Conservation (phyloP, 768 basidiomycete species). For the Tricholoma hemisulphureum region DNA sequence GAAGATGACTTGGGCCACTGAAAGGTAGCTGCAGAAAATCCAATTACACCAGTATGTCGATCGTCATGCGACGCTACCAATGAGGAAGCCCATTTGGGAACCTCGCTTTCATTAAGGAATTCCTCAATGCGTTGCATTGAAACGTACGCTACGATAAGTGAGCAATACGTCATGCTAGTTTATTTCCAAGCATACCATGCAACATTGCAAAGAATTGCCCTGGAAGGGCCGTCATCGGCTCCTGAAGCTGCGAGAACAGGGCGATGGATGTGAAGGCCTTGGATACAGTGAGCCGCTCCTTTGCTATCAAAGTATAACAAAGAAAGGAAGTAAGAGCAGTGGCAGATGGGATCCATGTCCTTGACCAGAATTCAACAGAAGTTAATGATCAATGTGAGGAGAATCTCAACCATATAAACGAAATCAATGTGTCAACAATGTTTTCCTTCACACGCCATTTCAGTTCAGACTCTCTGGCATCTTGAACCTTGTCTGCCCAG, state of each 20-base stretch:
- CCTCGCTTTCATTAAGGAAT: slow-evolving; percentile 72
- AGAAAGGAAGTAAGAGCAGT: slow-evolving; percentile 63
- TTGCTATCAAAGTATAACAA: slow-evolving; percentile 65
- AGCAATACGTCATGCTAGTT: slow-evolving; percentile 2
- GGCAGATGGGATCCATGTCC: slow-evolving; percentile 74
- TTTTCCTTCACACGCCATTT: slow-evolving; percentile 67
- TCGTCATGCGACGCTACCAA: slow-evolving; percentile 37
- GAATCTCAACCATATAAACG: slow-evolving; percentile 61
- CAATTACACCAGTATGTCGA: slow-evolving; percentile 34
- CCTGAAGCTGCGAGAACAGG: slow-evolving; percentile 69
- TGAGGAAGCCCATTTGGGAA: slow-evolving; percentile 75
- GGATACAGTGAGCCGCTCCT: slow-evolving; percentile 67
- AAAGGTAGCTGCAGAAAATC: slow-evolving; percentile 55
- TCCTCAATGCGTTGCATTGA: slow-evolving; percentile 79
- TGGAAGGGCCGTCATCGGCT: slow-evolving; percentile 64
- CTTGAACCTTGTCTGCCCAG: slow-evolving; percentile 55
- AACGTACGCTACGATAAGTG: slow-evolving; percentile 52
- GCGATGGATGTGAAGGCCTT: slow-evolving; percentile 81
- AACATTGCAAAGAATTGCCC: slow-evolving; percentile 63
- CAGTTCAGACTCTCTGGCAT: slow-evolving; percentile 61
- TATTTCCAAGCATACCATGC: slow-evolving; percentile 41
- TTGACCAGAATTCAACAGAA: slow-evolving; percentile 22
- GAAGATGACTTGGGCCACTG: slow-evolving; percentile 48
- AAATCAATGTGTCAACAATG: slow-evolving; percentile 55
- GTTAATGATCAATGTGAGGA: neutral